phyloP scores from a whole-genome alignment of 257 asterid genomes.

The Nicotiana undulata region DNA sequence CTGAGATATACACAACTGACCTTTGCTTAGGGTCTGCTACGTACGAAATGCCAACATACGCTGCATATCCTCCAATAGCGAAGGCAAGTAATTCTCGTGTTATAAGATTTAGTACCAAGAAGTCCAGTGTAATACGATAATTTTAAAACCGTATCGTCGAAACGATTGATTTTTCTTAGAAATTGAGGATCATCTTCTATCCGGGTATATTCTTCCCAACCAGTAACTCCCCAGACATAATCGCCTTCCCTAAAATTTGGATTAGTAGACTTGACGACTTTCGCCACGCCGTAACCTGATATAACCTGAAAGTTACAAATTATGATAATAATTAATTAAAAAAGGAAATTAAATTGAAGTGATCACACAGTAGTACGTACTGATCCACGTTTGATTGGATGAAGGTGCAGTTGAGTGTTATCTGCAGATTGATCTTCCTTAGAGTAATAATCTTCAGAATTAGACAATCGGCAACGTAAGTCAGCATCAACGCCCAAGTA shows the following conservation, averaged over 20 bases:
- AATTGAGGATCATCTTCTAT: not conserved
- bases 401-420: not conserved
- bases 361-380: not conserved
- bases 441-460: not conserved
- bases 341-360: no score
- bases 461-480: not conserved
- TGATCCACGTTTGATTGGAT: not conserved
- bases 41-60: not conserved
- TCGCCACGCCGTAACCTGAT: not conserved
- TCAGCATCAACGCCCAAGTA: not conserved
- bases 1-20: slow-evolving; percentile 8
- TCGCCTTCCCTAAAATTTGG: not conserved
- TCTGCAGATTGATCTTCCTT: no score
- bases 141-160: no score
- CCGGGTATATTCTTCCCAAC: not conserved
- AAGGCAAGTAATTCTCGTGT: not conserved
- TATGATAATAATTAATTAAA: no score
- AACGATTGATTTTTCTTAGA: no score
- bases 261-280: not conserved
- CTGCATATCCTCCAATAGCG: not conserved
- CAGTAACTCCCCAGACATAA: not conserved
- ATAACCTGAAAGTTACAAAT: not conserved
- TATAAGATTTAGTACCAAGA: not conserved
- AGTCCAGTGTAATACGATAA: not conserved
- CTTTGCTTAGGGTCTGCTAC: not conserved